phyloP scores from a whole-genome alignment of 345 rosid species.

The Excoecaria cochinchinensis region DNA sequence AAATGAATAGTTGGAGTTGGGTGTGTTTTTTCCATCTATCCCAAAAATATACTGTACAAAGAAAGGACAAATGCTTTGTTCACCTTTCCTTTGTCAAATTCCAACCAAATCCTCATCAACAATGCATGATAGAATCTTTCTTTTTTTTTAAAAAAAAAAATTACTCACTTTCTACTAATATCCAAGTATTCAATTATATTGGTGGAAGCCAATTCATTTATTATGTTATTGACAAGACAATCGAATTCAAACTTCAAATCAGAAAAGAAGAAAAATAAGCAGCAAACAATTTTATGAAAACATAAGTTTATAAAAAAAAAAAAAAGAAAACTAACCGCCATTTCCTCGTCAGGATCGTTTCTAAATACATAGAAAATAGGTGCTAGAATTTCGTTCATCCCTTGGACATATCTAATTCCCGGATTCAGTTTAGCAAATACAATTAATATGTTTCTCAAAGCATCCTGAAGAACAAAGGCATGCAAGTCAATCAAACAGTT shows the following conservation, averaged over 20 bases:
- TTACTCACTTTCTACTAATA: background rate
- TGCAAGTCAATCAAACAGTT: constrained; percentile 24
- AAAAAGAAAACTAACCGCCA: constrained; percentile 52
- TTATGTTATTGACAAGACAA: background rate
- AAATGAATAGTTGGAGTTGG: background rate
- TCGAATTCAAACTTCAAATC: background rate
- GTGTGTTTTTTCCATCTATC: background rate
- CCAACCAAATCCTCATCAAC: background rate
- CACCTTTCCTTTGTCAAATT: background rate
- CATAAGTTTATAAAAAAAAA: background rate
- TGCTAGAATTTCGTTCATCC: constrained; percentile 97
- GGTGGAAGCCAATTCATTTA: background rate
- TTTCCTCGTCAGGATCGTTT: constrained; percentile 77
- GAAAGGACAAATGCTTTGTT: too few species aligned
- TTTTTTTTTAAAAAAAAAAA: background rate
- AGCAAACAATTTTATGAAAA: background rate
- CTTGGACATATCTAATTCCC: constrained; percentile 97
- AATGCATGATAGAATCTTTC: too few species aligned
- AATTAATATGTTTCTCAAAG: constrained; percentile 67
- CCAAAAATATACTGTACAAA: background rate
- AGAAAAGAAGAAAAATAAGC: background rate
- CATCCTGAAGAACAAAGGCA: constrained; percentile 55
- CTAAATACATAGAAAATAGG: constrained; percentile 80
- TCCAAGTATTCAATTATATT: background rate
- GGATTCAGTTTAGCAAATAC: constrained; percentile 95